Percentiles rank a stretch among this genome's conserved stretches.
Evolutionary conservation across 1,284 basidiomycete genomes (phyloP).

Genomic region (Naganishia albida): DNA sequence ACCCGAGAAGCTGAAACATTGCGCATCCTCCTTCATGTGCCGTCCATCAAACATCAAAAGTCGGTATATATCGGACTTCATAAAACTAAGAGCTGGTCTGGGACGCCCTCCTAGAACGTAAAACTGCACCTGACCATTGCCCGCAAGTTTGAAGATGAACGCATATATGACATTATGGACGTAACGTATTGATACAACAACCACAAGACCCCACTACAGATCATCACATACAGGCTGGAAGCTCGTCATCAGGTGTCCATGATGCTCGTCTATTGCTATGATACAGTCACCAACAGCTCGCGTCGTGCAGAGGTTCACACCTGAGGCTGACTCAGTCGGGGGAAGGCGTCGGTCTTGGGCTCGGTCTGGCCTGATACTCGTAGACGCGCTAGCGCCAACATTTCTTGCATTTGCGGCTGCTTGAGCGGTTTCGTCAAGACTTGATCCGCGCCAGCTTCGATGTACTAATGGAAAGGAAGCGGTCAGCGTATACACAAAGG

Average conservation of each 20-base stretch:
- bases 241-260: not conserved
- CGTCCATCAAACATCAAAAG: too few relatives aligned
- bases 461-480: constrained; percentile 18
- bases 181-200: constrained; percentile 1
- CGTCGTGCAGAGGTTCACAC: constrained; percentile 1
- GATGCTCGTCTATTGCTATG: constrained; percentile 17
- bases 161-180: not conserved
- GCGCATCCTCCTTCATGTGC: constrained; percentile 6
- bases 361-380: constrained; percentile 30
- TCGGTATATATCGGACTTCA: too few relatives aligned
- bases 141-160: too few relatives aligned
- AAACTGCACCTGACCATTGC: too few relatives aligned
- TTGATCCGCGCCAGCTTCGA: constrained; percentile 34
- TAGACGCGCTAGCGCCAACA: constrained; percentile 25
- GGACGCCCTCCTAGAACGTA: too few relatives aligned
- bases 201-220: constrained; percentile 6
- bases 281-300: not conserved
- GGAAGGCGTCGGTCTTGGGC: constrained; percentile 14
- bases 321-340: constrained; percentile 15
- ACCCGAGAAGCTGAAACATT: constrained; percentile 9
- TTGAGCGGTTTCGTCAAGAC: constrained; percentile 34
- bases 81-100: too few relatives aligned
- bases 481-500: not conserved
- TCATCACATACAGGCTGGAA: constrained; percentile 1
- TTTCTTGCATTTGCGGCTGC: constrained; percentile 30